Base-by-base conservation (phyloP, 495 filamentous ascomycete genomes). In the Penicillium cinerascens region DNA sequence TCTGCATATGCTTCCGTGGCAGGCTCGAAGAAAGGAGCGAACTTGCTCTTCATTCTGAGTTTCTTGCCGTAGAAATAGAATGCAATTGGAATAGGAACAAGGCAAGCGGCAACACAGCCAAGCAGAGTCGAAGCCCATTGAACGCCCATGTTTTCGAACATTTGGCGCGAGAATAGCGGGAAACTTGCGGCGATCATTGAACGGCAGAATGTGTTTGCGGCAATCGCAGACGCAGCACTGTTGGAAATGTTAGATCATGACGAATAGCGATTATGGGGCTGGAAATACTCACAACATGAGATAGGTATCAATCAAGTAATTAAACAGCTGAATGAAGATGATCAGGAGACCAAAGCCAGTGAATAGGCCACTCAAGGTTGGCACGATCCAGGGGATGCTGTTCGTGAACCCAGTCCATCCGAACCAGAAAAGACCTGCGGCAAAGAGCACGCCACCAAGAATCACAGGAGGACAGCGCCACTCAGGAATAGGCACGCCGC, bases 221-320 rank as follows among this genome's bases (percentile, higher is more conserved):
- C 89, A 49, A 93, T 91, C 33, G 88, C 89, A 4, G 87, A 91
- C 35, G 89, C 88, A 26, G 89, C 89, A 60, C 77, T 82, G 38
- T 22, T 11, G 17, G 42, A 4, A 37, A 43, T 43, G 27, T 52
- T 50, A 52, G 47, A 46, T 40, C 10, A n/a, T 8, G 7, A 3
- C 16, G 2, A 13, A n/a, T 18, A 26, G 38, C 11, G 11, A 35
- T 29, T 6, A 35, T 16, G 11, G 13, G 33, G 18, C 22, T 50
- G 11, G 17, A n/a, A 17, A 11, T 6, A 78, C 81, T 70, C 72
- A 86, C 79, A 91, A 92, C 86, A 92, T 91, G 57, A 95, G 83
- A 65, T 95, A 93, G 9, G 90, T 82, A 61, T 95, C 90, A 47
- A 95, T 86, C 26, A 95, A 77, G 66, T 95, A 95, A 67, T 93